Base-by-base conservation (phyloP, 345 rosid genomes). In the Linum usitatissimum region DNA sequence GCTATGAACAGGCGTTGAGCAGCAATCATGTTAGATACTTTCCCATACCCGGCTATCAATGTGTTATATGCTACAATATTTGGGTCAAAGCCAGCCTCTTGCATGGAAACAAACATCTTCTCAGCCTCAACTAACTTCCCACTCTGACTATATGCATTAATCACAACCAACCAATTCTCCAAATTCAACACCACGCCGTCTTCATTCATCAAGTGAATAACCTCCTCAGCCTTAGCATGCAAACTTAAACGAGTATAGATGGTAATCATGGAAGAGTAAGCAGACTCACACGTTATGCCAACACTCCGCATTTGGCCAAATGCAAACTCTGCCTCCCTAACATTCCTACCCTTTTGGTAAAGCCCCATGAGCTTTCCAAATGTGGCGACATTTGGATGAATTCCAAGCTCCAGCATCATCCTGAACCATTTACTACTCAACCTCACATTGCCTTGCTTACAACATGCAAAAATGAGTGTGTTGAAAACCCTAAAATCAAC, bases 361-460 rank as follows among this genome's bases (percentile, higher is more conserved):
- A 91, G 87, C 70, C 81, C 76, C 95, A 86, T 85, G 19, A 91
- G 82, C 98, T 86, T 88, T 40, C 98, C 95, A 72, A 84, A 79
- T 1, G 95, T 85, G 9, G 95, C 98, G 59, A 82, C 77, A 54
- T 88, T 85, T 34, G 98, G 96, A 74, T n/a, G 59, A 66, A 85
- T 81, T 59, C 80, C 78, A 18, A 73, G 57, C 63, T 80, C 90
- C 81, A 91, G 60, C 96, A 91, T 86, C 95, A 83, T 73, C 57
- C 58, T 71, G 66, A 91, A 86, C 96, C 96, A 91, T 61, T 81
- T 86, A 6, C 75, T 73, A 38, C 78, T 78, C 69, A 82, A 61
- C 49, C 77, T 71, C 39, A 84, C 88, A 55, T 63, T 70, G 42
- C 90, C 82, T 40, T 69, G 78, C 62, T 86, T 91, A 64, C 76